Evolutionary conservation across 2,329 filamentous ascomycete species (phyloP), one percentile per base, ranked within the genome.

Genomic region (Fusarium sp.): DNA sequence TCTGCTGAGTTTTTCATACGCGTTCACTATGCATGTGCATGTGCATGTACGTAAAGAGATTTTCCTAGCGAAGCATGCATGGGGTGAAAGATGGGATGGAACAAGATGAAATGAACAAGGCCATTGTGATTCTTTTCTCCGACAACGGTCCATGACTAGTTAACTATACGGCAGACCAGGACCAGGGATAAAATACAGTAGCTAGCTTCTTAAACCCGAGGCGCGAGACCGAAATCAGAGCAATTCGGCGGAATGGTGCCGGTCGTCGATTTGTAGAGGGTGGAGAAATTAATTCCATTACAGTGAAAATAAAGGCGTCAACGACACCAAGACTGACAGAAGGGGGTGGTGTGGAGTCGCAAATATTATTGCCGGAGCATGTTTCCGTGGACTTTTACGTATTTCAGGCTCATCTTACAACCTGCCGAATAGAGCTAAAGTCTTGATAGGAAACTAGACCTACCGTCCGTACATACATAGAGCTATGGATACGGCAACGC

Each of bases 351-450:
- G 70, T 71, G 71, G 70, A 68, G 60, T 65, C 30, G 51, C 15
- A 23, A 30, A 51, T 45, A 61, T 73, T 70, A 73, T 70, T 74
- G 51, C 66, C 70, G 67, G 58, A 38, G 68, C 54, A 53, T 69
- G 73, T 64, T 55, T 66, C 72, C 72, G 72, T 66, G 12, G 18
- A 18, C 33, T 53, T 53, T 65, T 65, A 65, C 55, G 54, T 54
- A 65, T 62, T 57, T 28, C 23, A 57, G 23, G 36, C 30, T 50
- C 33, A 34, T 60, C 20, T 36, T 23, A 30, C 37, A 34, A 45
- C 36, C 23, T 23, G 23, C 23, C 23, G 23, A 23, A 23, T 23
- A 23, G 23, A 23, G 23, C 23, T 23, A 23, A 23, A 23, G 23
- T 23, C 30, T 34, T 16, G 53, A 6, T 23, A 57, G 50, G 42